Conservation (phyloP, 2,329 filamentous ascomycete species). For the Fusarium sp. region DNA sequence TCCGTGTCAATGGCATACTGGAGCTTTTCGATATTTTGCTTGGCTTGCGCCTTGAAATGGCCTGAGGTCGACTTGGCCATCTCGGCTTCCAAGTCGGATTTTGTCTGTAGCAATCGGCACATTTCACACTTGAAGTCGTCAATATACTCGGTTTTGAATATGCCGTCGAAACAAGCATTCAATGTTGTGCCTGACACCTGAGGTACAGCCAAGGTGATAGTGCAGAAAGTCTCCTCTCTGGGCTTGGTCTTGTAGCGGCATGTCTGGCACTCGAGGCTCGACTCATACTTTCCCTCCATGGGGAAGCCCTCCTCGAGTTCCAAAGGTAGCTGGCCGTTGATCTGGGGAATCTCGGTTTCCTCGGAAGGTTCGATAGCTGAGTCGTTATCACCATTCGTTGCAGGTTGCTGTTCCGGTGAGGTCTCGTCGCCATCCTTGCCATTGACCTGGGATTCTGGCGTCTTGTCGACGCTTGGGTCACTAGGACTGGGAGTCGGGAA, state of each 20-base stretch:
- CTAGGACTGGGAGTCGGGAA: conserved; percentile 17
- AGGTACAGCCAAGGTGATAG: conserved; percentile 90
- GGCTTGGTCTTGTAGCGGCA: conserved; percentile 92
- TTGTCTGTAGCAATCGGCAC: conserved; percentile 87
- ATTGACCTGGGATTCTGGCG: conserved; percentile 43
- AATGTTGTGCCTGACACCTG: conserved; percentile 84
- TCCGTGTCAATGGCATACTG: conserved; percentile 79
- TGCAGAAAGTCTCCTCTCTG: conserved; percentile 87
- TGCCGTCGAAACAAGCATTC: conserved; percentile 89
- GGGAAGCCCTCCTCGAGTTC: conserved; percentile 82
- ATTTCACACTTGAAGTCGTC: conserved; percentile 97
- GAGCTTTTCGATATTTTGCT: conserved; percentile 74
- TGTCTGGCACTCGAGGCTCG: conserved; percentile 92
- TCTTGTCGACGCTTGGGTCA: conserved; percentile 24
- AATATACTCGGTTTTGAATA: conserved; percentile 95
- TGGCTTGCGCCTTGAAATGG: conserved; percentile 63
- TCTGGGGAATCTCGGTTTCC: conserved; percentile 38
- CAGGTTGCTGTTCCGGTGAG: conserved; percentile 25
- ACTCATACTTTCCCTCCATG: conserved; percentile 91
- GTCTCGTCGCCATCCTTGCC: conserved; percentile 26
- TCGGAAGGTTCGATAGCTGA: conserved; percentile 46
- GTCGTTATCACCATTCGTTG: conserved; percentile 24
- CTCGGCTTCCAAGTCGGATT: conserved; percentile 73
- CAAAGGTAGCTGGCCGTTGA: conserved; percentile 46
- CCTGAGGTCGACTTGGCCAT: conserved; percentile 67